Evolutionary conservation across 331 rosid genomes (phyloP), one percentile per base, ranked within the genome.

Genomic region (Arachis monticola): DNA sequence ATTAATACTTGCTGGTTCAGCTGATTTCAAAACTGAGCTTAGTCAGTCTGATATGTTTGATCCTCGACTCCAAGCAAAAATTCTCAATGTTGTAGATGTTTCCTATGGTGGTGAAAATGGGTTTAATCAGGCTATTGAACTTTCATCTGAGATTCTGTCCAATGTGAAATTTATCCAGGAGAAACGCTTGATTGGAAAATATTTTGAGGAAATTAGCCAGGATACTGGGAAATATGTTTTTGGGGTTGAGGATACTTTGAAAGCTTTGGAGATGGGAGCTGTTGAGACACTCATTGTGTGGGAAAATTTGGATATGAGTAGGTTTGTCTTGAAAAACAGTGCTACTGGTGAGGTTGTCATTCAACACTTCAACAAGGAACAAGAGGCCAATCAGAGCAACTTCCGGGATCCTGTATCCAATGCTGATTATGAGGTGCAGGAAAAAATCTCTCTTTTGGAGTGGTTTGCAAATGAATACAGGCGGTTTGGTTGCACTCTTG

Each of bases 41-140:
- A 90, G 96, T 79, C 96, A 90, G 82, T 90, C 92, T 3, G 92
- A 88, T 77, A 88, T 90, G 96, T 90, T 90, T 86, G 96, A 90
- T 84, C 92, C 96, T 58, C 91, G 96, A 8, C 89, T 90, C 70
- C 88, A 82, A 68, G 89, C 92, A 44, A 87, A 90, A 68, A 86
- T 90, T 69, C 85, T 90, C 12, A 90, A 90, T 67, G 92, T 90
- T 70, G 96, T 84, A 1, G 96, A 90, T 84, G 92, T 90, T 2
- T 90, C 96, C 44, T 90, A 90, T 57, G 96, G 96, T 67, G 96
- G 96, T 17, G 96, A 90, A 64, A 87, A 86, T 77, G 96, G 96
- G 40, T 90, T 90, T 64, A 87, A 87, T 72, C 96, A 90, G 81
- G 96, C 92, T 35, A 90, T 90, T 57, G 92, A 90, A 30, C 61